Base-by-base conservation (phyloP, 805 yeast genomes). In the Saitoella complicata region DNA sequence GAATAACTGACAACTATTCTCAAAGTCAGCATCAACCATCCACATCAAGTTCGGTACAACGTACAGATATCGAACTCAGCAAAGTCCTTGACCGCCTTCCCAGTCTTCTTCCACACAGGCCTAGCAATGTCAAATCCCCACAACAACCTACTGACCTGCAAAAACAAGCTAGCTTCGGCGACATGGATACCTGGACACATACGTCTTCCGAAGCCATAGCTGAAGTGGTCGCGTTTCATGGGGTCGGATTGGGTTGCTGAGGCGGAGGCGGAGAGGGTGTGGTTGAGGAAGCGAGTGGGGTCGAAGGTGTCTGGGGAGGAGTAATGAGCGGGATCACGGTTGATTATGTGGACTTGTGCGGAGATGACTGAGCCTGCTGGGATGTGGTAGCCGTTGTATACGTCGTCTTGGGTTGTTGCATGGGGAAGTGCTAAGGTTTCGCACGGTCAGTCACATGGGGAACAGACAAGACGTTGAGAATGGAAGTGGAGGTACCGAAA, bases 171-270 rank as follows among this genome's bases (percentile, higher is more conserved):
- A 11, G 39, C 40, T 12, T 7, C n/a, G 4, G 46, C 46, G 13
- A 44, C 36, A 5, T 41, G 41, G 10, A 40, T 44, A 21, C 46
- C 46, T 5, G 46, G 46, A 40, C 46, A 44, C 6, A 44, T 33
- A 38, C 44, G 40, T 8, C 46, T 42, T 21, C 46, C 46, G 39
- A 38, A 37, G 44, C 46, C 44, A 7, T 37, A 44, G 10, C 44
- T 34, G 1, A 40, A 44, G 34, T 44, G 44, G 21, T 40, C 46
- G 32, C 41, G 41, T 21, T 21, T 21, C 5, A 29, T 8, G 5
- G 32, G 10, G 30, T 41, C 43, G 9, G 33, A 6, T 2, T 7
- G 7, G 4, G 11, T 31, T 11, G 33, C 33, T 13, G 9, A 21
- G 31, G 36, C 39, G 30, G 21, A 31, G 31, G 39, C 35, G 7